A percentile compares a stretch with the other conserved stretches of the same genome.
phyloP scores from a whole-genome alignment of 129 eudicot genomes.

The Pittosporum tobira region DNA sequence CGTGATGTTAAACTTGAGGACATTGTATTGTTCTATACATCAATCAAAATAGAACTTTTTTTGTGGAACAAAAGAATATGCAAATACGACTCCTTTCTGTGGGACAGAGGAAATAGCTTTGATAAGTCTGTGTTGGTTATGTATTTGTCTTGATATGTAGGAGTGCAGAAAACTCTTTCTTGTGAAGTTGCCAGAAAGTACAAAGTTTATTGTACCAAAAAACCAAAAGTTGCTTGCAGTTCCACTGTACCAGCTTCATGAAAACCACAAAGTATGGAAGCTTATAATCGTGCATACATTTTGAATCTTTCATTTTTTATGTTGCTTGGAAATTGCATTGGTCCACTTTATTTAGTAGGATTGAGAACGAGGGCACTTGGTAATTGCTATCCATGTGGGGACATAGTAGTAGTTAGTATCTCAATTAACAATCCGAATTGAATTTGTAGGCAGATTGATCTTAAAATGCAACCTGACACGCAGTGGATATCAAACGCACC shows the following conservation, averaged over 20 bases:
- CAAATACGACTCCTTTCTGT: too few relatives aligned
- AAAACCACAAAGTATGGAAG: constrained; percentile 52
- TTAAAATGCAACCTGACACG: not conserved
- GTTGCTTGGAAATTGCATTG: not conserved
- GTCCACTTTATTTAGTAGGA: not conserved
- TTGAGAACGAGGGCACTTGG: not conserved
- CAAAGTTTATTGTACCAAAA: constrained; percentile 53
- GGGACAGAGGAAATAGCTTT: too few relatives aligned
- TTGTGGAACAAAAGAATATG: too few relatives aligned
- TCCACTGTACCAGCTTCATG: constrained; percentile 67
- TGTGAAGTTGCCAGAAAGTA: constrained; percentile 60
- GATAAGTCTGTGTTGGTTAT: not conserved
- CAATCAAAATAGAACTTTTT: too few relatives aligned
- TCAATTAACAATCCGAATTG: not conserved
- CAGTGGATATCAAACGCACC: not conserved
- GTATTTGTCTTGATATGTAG: constrained; percentile 24
- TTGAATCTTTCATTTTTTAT: not conserved
- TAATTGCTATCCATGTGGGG: not conserved
- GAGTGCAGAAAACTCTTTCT: constrained; percentile 77
- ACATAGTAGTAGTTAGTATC: not conserved
- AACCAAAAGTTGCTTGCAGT: constrained; percentile 59
- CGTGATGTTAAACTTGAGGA: too few relatives aligned
- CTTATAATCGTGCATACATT: not conserved
- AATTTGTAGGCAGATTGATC: not conserved
- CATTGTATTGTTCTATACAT: too few relatives aligned